These are phyloP conservation scores for Penicillium diatomitis DNA, from an alignment of 495 filamentous ascomycete species.

Conservation along the genomic window DNA sequence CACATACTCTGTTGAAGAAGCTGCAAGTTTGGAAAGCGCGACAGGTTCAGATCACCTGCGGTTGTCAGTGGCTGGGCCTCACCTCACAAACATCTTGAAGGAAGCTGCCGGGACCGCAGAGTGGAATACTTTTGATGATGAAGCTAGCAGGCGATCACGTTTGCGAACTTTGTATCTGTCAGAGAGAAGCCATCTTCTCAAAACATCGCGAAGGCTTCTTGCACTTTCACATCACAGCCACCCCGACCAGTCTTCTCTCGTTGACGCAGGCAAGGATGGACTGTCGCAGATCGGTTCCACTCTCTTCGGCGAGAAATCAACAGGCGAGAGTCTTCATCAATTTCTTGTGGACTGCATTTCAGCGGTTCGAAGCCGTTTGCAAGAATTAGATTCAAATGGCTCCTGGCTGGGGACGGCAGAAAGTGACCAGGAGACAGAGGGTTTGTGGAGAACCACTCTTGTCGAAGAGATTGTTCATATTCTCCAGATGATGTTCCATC, in stretches of 20 bases:
- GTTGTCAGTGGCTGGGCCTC: conserved; percentile 38
- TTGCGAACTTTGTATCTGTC: conserved; percentile 60
- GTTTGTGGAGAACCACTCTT: conserved; percentile 52
- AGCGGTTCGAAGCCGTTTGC: conserved; percentile 36
- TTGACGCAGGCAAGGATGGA: conserved; percentile 1
- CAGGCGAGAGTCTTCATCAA: conserved; percentile 15
- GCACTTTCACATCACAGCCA: conserved; percentile 22
- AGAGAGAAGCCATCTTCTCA: conserved; percentile 46
- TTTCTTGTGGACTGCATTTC: conserved; percentile 35
- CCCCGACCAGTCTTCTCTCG: not conserved
- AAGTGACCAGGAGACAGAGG: conserved; percentile 43
- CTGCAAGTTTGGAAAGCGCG: conserved; percentile 55
- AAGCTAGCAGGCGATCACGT: conserved; percentile 48
- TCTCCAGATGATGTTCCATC: conserved; percentile 63
- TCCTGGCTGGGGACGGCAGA: conserved; percentile 43
- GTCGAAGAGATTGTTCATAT: conserved; percentile 63
- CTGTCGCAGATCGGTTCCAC: conserved; percentile 22
- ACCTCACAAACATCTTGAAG: conserved; percentile 28
- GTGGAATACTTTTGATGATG: conserved; percentile 48
- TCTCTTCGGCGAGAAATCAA: conserved; percentile 24
- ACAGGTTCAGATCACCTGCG: conserved; percentile 49
- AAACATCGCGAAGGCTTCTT: conserved; percentile 36
- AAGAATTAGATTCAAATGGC: conserved; percentile 36
- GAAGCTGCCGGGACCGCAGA: conserved; percentile 33
- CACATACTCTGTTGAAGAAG: conserved; percentile 59